phyloP scores from a whole-genome alignment of 2,329 filamentous ascomycete genomes.

The Penicillium rolfsii region DNA sequence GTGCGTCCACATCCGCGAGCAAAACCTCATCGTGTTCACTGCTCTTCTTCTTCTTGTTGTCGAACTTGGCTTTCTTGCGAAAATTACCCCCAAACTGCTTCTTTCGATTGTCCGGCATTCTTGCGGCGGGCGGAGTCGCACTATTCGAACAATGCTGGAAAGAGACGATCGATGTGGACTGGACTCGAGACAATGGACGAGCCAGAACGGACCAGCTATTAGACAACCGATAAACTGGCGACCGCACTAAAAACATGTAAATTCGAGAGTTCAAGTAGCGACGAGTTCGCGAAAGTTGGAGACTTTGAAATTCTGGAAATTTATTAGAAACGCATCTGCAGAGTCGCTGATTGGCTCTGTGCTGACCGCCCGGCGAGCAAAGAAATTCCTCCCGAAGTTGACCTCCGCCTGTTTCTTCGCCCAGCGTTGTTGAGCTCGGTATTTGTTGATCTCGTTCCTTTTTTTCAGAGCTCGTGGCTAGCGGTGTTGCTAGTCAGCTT shows the following conservation, averaged over 20 bases:
- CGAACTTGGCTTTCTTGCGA: constrained; percentile 56
- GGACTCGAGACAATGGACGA: constrained; percentile 10
- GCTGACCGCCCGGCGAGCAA: constrained; percentile 33
- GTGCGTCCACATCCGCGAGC: constrained; percentile 60
- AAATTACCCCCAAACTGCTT: constrained; percentile 33
- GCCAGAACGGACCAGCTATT: constrained; percentile 1
- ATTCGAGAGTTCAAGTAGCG: constrained; percentile 6
- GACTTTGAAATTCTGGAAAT: constrained; percentile 28
- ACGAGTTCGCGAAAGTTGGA: constrained; percentile 16
- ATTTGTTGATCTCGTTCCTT: constrained; percentile 17
- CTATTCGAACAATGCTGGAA: constrained; percentile 13
- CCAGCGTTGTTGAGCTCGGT: constrained; percentile 10
- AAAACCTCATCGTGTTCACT: constrained; percentile 70
- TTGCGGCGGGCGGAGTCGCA: constrained; percentile 28
- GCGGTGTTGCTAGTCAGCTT: constrained; percentile 36
- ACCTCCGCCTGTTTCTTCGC: constrained; percentile 19
- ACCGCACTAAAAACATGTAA: constrained; percentile 28
- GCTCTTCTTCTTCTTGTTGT: constrained; percentile 63
- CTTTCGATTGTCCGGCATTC: constrained; percentile 35
- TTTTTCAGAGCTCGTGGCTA: constrained; percentile 23
- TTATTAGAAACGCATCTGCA: constrained; percentile 31
- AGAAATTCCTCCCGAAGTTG: constrained; percentile 33
- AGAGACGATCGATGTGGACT: constrained; percentile 13
- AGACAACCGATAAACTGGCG: constrained; percentile 18
- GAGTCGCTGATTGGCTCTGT: constrained; percentile 24